Percentiles rank a stretch among this genome's conserved stretches.
These are phyloP conservation scores for Naganishia sp. DNA, from an alignment of 1,284 basidiomycete genomes.

Conservation along the genomic window DNA sequence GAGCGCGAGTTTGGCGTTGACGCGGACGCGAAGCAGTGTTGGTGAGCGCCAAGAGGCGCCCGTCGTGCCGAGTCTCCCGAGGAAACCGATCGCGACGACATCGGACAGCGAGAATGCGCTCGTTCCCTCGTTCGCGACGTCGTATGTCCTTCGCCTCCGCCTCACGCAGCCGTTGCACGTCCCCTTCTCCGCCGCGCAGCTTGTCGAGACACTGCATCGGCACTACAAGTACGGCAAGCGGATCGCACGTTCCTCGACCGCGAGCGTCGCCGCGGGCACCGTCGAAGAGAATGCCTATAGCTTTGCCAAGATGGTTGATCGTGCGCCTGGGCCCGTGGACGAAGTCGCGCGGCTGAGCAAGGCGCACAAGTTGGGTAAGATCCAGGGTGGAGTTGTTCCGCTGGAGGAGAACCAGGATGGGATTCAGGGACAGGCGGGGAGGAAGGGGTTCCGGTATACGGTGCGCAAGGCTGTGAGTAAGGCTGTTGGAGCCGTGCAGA, in stretches of 20 bases:
- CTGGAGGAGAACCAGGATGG: slow-evolving; percentile 1
- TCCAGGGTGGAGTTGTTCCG: not conserved
- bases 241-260: slow-evolving; percentile 5
- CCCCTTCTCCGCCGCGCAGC: slow-evolving; percentile 19
- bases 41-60: not conserved
- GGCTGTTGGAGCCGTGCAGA: slow-evolving; percentile 28
- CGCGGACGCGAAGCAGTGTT: slow-evolving; percentile 13
- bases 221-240: slow-evolving; percentile 26
- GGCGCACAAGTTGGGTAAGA: slow-evolving; percentile 23
- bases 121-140: slow-evolving; percentile 3
- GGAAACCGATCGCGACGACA: slow-evolving; percentile 17
- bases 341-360: slow-evolving; percentile 17
- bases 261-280: slow-evolving; percentile 2
- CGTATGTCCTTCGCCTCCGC: slow-evolving; percentile 15
- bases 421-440: slow-evolving; percentile 19
- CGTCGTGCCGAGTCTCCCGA: not conserved
- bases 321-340: slow-evolving; percentile 18
- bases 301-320: slow-evolving; percentile 18
- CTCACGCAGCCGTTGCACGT: not conserved
- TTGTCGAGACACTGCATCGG: slow-evolving; percentile 18
- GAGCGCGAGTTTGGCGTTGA: slow-evolving; percentile 4
- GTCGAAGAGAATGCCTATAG: slow-evolving; percentile 20
- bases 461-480: slow-evolving; percentile 27
- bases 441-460: slow-evolving; percentile 23
- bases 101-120: slow-evolving; percentile 9